Conservation (phyloP, 768 basidiomycete species). For the Lanmaoa pseudosensibilis region DNA sequence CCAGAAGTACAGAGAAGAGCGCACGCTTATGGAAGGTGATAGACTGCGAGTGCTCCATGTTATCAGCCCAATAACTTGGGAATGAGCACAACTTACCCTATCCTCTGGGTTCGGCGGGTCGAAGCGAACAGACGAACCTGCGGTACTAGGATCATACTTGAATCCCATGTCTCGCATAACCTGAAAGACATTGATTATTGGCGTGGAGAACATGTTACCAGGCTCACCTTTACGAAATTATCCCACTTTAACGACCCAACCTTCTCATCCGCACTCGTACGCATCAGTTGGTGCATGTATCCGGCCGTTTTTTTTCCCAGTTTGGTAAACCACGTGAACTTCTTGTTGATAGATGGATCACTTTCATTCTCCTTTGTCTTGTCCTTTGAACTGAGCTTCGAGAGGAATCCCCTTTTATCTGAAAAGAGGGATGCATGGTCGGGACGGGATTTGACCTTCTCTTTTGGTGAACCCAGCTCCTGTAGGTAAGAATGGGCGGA, state of each 20-base stretch:
- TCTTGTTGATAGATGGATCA: conserved; percentile 33
- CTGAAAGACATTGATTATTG: conserved; percentile 35
- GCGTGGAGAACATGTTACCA: background rate
- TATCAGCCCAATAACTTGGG: conserved; percentile 1
- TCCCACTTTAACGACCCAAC: conserved; percentile 78
- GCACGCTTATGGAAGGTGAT: conserved; percentile 79
- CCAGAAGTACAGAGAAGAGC: conserved; percentile 5
- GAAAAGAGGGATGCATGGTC: conserved; percentile 55
- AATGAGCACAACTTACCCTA: conserved; percentile 35
- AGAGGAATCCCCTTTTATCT: conserved; percentile 48
- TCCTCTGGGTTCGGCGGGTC: conserved; percentile 63
- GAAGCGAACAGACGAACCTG: conserved; percentile 81
- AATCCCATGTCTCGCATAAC: conserved; percentile 82
- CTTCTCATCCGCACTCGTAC: conserved; percentile 54
- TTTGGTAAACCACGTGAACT: conserved; percentile 54
- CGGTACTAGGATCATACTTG: conserved; percentile 67
- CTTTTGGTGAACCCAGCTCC: conserved; percentile 49
- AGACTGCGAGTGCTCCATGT: conserved; percentile 39
- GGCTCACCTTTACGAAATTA: conserved; percentile 63
- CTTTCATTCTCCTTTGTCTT: conserved; percentile 34
- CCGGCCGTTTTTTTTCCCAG: conserved; percentile 57
- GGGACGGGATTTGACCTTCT: conserved; percentile 70
- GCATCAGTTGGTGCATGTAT: conserved; percentile 66
- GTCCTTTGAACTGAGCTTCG: conserved; percentile 41
- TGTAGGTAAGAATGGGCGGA: conserved; percentile 72